Base-by-base conservation (phyloP, 139 green algal species). In the Chlamydomonas eustigma region DNA sequence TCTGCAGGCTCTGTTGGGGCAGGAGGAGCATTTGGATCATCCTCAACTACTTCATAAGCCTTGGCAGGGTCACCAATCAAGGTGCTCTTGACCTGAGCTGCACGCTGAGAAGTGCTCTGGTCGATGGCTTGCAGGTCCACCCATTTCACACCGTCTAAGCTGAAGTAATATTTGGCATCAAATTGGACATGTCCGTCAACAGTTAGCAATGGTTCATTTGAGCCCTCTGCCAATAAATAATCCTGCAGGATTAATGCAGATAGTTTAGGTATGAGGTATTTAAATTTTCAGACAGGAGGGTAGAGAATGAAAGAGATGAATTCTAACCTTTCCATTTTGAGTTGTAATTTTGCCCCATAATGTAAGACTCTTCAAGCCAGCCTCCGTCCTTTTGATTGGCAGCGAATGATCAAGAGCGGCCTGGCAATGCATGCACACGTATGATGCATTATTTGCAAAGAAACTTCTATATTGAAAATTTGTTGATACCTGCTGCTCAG, bases 101-200 rank as follows among this genome's bases (percentile, higher is more conserved):
- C 88, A 24, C 75, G 67, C 24, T 1, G 34, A 1, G 73, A 73
- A 4, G 82, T 81, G 22, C 87, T 80, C 6, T 39, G 28, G 31
- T 87, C 82, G 1, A 92, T 51, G 0, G 81, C 22, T 30, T 85
- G 80, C n/a, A 93, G 69, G 79, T 93, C 86, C 22, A 87, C 75
- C 89, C 88, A 94, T 71, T 84, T 87, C 2, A 88, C 81, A 12
- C 87, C 87, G 72, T 94, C 90, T 50, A 91, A 85, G 69, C 78
- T 91, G 80, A 88, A 94, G 52, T 84, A 91, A 78, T 88, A 90
- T 71, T 90, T 92, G 24, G 78, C 51, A 37, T 89, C 83, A 37
- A 75, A 81, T 4, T 68, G 66, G 1, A 85, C 75, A 22, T 79
- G 50, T 28, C 76, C 76, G 6, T 75, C 81, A 33, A 80, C 78